Percentiles rank a stretch among this genome's conserved stretches.
Evolutionary conservation across 2,329 filamentous ascomycete genomes (phyloP).

Genomic region (Lomentospora prolificans): DNA sequence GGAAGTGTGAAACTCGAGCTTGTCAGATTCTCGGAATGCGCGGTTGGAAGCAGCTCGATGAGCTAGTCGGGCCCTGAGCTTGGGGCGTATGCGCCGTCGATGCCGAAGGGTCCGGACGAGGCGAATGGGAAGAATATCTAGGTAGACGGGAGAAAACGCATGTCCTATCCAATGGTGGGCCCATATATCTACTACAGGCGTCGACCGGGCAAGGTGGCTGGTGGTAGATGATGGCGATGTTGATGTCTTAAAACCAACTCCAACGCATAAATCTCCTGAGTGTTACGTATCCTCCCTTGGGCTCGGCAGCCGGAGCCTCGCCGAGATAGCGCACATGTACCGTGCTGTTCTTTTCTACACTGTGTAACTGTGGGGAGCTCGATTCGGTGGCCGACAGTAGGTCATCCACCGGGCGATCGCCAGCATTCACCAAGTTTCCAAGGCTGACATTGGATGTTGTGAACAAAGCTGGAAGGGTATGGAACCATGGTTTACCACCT

Average conservation of each 20-base stretch:
- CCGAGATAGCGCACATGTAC: too few species aligned
- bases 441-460: too few species aligned
- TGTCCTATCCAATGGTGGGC: background rate
- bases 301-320: background rate
- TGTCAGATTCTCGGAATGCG: background rate
- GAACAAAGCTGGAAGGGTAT: too few species aligned
- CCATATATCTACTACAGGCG: background rate
- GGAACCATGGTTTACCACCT: too few species aligned
- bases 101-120: background rate
- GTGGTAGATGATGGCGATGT: background rate
- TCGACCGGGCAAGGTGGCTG: background rate
- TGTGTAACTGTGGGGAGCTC: background rate
- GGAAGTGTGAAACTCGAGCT: background rate
- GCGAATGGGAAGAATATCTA: background rate
- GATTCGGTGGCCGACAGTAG: too few species aligned
- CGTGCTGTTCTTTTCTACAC: background rate
- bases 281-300: background rate
- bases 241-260: background rate
- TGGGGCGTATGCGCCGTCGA: too few species aligned
- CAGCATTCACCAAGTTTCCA: too few species aligned
- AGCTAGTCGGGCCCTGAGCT: background rate
- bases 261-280: background rate
- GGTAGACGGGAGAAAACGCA: background rate
- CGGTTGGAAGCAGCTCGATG: background rate
- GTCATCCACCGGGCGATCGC: too few species aligned